Conservation (phyloP, 2,329 filamentous ascomycete genomes). For the Diaporthe aspalathi region DNA sequence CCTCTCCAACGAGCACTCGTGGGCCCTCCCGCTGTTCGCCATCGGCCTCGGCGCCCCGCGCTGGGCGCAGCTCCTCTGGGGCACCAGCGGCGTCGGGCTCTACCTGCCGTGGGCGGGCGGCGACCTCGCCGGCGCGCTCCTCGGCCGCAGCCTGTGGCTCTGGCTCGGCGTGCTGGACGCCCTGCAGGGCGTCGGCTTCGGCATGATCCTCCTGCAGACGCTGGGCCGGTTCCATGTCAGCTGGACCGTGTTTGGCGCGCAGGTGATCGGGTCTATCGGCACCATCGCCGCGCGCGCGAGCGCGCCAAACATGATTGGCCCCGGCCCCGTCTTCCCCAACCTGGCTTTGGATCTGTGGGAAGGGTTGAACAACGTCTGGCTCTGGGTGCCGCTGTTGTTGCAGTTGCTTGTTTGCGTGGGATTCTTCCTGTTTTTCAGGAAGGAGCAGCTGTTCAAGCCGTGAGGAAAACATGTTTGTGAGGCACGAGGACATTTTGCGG, state of each 20-base stretch:
- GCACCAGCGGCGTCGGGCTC: constrained; percentile 67
- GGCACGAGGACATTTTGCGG: not conserved
- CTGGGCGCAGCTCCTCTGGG: constrained; percentile 77
- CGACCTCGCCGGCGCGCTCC: constrained; percentile 63
- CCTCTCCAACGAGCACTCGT: constrained; percentile 70
- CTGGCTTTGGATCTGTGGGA: constrained; percentile 60
- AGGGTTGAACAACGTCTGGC: constrained; percentile 63
- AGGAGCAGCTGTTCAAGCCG: constrained; percentile 68
- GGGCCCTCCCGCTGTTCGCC: constrained; percentile 75
- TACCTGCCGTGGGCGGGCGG: constrained; percentile 72
- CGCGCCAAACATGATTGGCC: constrained; percentile 70
- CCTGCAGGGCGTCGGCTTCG: constrained; percentile 73
- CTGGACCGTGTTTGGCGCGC: constrained; percentile 69
- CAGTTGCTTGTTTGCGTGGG: constrained; percentile 70
- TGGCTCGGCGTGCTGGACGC: constrained; percentile 75
- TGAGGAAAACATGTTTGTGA: constrained; percentile 34
- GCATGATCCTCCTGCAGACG: constrained; percentile 75
- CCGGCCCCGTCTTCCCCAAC: constrained; percentile 72
- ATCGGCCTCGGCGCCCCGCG: constrained; percentile 74
- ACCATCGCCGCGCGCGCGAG: constrained; percentile 70
- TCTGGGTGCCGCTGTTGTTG: constrained; percentile 69
- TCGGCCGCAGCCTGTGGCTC: constrained; percentile 70
- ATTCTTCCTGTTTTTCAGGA: constrained; percentile 67
- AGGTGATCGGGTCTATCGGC: constrained; percentile 70
- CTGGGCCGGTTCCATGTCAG: constrained; percentile 73